Evolutionary conservation across 306 rosid species (phyloP), one percentile per base, ranked within the genome.

Genomic region (Luffa acutangula): DNA sequence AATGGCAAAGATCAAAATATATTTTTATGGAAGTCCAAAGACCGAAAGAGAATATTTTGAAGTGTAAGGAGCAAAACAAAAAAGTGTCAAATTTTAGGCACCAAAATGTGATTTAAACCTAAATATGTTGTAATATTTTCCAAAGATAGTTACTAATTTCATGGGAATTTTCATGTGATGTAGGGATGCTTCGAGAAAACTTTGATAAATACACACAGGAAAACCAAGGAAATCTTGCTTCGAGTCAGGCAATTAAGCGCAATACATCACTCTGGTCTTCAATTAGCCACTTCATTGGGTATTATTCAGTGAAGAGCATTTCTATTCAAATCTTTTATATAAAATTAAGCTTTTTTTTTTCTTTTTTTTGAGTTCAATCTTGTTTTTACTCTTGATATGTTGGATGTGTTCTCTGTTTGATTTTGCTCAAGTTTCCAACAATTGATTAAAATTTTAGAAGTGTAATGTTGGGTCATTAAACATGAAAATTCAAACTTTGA

Each of bases 261-360:
- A 76, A 9, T 77, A 58, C 76, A 43, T 85, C 93, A 39, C 60
- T 89, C 4, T 93, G 97, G 93, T 80, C 80, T 75, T 90, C 96
- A 57, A 82, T 93, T 76, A 88, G 86, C 81, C 81, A 84, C 64
- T 74, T 91, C 83, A 36, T 93, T 76, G 85, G 99, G 99, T 95
- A 91, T 46, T 65, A 83, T 82, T 65, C 56, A 13, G 39, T 69
- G 59, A 42, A 77, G 41, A 60, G 37, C 21, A 14, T 46, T 48
- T 78, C 2, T 60, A 33, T 79, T 52, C 74, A 53, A 37, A 64
- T 75, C 21, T 75, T 63, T 64, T 74, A 59, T n/a, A 21, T 33
- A 75, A 31, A 12, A 15, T 48, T 25, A 53, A 51, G 31, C 39
- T 53, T 75, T 25, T 33, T 53, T 25, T 52, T 3, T 33, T 15